A percentile compares a stretch with the other conserved stretches of the same genome.
phyloP scores from a whole-genome alignment of 1,139 yeast species.

The Schwanniomyces etchellsii region DNA sequence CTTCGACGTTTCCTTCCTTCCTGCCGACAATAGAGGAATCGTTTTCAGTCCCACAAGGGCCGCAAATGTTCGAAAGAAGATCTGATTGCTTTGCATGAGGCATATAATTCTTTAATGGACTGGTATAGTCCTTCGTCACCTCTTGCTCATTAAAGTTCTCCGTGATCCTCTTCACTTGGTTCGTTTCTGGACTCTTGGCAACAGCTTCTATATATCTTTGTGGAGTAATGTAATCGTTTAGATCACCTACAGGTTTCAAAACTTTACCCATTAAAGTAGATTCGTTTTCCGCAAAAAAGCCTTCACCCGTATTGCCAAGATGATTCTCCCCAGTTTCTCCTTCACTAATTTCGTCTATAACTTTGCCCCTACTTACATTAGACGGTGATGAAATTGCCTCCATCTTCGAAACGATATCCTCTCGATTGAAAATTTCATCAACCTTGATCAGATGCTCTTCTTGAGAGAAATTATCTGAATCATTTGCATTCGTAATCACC shows the following conservation, averaged over 20 bases:
- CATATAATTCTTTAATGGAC: constrained; percentile 16
- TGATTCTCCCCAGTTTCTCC: constrained; percentile 12
- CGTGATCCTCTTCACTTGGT: constrained; percentile 24
- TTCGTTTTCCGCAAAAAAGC: constrained; percentile 3
- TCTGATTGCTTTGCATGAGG: too few species aligned
- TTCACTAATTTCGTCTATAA: background rate
- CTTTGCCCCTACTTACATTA: background rate
- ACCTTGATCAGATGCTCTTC: constrained; percentile 14
- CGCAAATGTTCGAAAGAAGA: too few species aligned
- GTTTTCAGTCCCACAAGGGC: too few species aligned
- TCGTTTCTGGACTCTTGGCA: constrained; percentile 36
- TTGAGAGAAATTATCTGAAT: constrained; percentile 4
- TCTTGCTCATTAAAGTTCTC: constrained; percentile 7
- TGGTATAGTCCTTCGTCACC: constrained; percentile 16
- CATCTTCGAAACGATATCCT: constrained; percentile 21
- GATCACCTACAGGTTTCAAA: constrained; percentile 1
- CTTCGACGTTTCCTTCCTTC: constrained; percentile 22
- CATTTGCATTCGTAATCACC: constrained; percentile 17
- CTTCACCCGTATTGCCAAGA: constrained; percentile 10
- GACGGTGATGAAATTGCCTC: constrained; percentile 13
- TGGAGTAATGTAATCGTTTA: constrained; percentile 30
- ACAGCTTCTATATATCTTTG: constrained; percentile 39
- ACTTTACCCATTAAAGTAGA: constrained; percentile 17
- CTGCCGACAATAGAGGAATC: too few species aligned
- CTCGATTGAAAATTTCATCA: constrained; percentile 19